Evolutionary conservation across 2,329 filamentous ascomycete genomes (phyloP), one percentile per base, ranked within the genome.

Genomic region (Hypoxylon sp.): DNA sequence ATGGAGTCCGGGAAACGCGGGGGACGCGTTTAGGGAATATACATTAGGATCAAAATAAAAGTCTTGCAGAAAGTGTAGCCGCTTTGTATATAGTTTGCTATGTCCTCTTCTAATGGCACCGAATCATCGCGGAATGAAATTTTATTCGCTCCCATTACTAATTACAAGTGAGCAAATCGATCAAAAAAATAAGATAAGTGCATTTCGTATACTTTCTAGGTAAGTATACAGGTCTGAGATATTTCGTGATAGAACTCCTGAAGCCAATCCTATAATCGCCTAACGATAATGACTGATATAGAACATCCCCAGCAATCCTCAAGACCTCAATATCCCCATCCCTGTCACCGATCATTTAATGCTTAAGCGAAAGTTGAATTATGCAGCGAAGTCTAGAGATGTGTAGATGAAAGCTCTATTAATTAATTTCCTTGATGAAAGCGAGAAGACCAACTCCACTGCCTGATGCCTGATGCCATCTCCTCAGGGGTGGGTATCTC

Each of bases 1-100:
- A 90, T 69, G 86, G 90, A 76, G 85, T 19, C 10, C 9, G 86
- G 73, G 93, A 97, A 31, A 31, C 5, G 6, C 29, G 29, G 29
- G 29, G 9, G 29, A 31, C 29, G 29, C 29, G 29, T 31, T 31
- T 31, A 31, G 29, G 6, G 8, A 31, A 31, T 31, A 31, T 6
- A 29, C 5, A 29, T 29, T 29, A 29, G 26, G 26, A 29, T 31
- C 6, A 31, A 31, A 31, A 31, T 5, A 31, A 5, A 9, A 31
- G 5, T 31, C 29, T 31, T 31, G 29, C 19, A 22, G 19, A 22
- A 22, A 22, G 19, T 1, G 19, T 22, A 22, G 19, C 29, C 29
- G 5, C 29, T 31, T 31, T 31, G 29, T 6, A 31, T 31, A 31
- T 31, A 31, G 5, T 31, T 31, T 31, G 29, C 29, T 31, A 9